Evolutionary conservation across 2,329 filamentous ascomycete genomes (phyloP), one percentile per base, ranked within the genome.

Genomic region (Elsinoe ampelina): DNA sequence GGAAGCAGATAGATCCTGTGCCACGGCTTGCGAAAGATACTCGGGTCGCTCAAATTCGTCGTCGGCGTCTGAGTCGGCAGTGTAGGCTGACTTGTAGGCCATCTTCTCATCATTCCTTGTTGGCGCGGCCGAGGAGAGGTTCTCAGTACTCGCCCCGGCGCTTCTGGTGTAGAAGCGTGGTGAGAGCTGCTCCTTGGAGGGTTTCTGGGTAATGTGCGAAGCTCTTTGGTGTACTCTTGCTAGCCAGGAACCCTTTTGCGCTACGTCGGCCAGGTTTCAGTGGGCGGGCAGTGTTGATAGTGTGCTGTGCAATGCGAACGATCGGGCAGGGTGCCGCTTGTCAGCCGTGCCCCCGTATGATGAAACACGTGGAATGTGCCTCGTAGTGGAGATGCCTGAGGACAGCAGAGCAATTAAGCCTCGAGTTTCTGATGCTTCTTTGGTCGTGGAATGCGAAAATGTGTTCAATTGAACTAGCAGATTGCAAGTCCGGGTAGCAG

Each of bases 31-130:
- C 5, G 84, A 86, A 69, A 80, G 82, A 66, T 80, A 78, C 63
- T 85, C 77, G 70, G 83, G 84, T 67, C 85, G 79, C 77, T 91
- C 86, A 70, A 89, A 89, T 75, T 91, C 87, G 72, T 91, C 87
- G 72, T 89, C 87, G 65, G 85, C 86, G 68, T 89, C 87, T 63
- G 83, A 89, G 63, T 84, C 81, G 73, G 89, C 87, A 70, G 87
- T 83, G 71, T 89, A 90, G 60, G 83, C 54, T 36, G 70, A 65
- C 57, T 68, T 70, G 66, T 73, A 74, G 58, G 70, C 70, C 67
- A 71, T 70, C 61, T 57, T 58, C 22, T 58, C 47, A 48, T 52
- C 41, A 50, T 52, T 52, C 47, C 42, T 54, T 50, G 47, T 54
- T 11, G 30, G 50, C 47, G 35, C 41, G 34, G 47, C 30, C 56